Evolutionary conservation across 78 protist species (phyloP).

Genomic region (Polysphondylium violaceum): DNA sequence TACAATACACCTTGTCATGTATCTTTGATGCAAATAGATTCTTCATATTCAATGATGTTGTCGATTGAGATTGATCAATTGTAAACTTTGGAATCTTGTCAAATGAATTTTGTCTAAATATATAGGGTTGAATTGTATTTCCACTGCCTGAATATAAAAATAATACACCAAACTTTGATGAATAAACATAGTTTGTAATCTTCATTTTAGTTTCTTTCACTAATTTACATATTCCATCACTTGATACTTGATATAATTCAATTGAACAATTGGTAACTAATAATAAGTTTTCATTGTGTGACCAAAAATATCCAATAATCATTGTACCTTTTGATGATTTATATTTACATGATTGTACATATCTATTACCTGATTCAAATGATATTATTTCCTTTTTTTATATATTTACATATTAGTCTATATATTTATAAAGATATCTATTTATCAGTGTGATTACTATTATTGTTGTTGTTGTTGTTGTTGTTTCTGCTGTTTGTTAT

Average conservation of each 20-base stretch:
- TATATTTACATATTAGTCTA: background rate
- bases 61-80: background rate
- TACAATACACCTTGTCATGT: slow-evolving; percentile 42
- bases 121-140: slow-evolving; percentile 65
- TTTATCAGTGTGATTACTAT: background rate
- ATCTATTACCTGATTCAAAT: slow-evolving; percentile 46
- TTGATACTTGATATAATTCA: slow-evolving; percentile 39
- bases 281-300: slow-evolving; percentile 29
- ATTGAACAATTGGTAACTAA: slow-evolving; percentile 48
- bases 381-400: slow-evolving; percentile 44
- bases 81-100: slow-evolving; percentile 54
- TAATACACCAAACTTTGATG: slow-evolving; percentile 53
- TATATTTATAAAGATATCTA: background rate
- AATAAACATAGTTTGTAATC: slow-evolving; percentile 40
- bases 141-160: slow-evolving; percentile 72
- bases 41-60: slow-evolving; percentile 12
- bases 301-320: slow-evolving; percentile 39
- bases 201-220: slow-evolving; percentile 56
- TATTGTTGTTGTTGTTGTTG: background rate
- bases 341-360: slow-evolving; percentile 33
- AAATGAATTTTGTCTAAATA: slow-evolving; percentile 36
- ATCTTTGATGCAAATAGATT: slow-evolving; percentile 34
- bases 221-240: slow-evolving; percentile 63
- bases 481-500: background rate
- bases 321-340: slow-evolving; percentile 39